These are phyloP conservation scores for Termitomyces sp. DNA, from an alignment of 1,284 basidiomycete genomes.

Conservation along the genomic window DNA sequence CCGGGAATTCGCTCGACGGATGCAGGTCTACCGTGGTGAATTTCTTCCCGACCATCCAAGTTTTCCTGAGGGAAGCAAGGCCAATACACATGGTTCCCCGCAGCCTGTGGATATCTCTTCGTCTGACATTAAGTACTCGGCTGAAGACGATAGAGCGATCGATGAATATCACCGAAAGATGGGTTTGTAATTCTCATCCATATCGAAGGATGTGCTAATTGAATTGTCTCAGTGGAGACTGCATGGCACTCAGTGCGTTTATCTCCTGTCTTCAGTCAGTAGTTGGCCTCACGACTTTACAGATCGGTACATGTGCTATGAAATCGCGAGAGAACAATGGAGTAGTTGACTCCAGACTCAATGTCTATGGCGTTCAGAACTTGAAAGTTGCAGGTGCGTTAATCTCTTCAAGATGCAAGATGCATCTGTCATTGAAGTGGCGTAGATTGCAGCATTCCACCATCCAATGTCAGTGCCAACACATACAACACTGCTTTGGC, in stretches of 20 bases:
- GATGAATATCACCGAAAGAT: conserved; percentile 35
- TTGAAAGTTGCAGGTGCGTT: conserved; percentile 50
- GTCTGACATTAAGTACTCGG: conserved; percentile 47
- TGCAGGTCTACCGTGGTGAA: conserved; percentile 6
- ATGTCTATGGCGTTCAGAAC: conserved; percentile 56
- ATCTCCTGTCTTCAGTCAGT: not conserved
- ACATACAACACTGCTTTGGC: conserved; percentile 45
- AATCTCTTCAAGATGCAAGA: not conserved
- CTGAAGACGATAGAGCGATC: conserved; percentile 51
- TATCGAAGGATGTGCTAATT: not conserved
- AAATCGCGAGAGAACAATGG: conserved; percentile 50
- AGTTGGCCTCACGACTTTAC: conserved; percentile 2
- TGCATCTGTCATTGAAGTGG: not conserved
- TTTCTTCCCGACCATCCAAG: conserved; percentile 1
- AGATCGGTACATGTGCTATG: conserved; percentile 55
- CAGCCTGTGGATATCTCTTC: conserved; percentile 37
- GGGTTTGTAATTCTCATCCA: conserved; percentile 1
- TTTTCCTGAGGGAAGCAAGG: conserved; percentile 21
- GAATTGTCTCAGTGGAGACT: conserved; percentile 33
- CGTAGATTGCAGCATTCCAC: conserved; percentile 41
- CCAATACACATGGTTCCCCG: conserved; percentile 27
- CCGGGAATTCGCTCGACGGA: conserved; percentile 46
- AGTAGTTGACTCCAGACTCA: conserved; percentile 56
- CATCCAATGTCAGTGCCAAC: conserved; percentile 45
- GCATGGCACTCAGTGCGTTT: conserved; percentile 52